Percentiles rank a stretch among this genome's conserved stretches.
These are phyloP conservation scores for Venturia asperata DNA, from an alignment of 2,329 filamentous ascomycete genomes.

Conservation along the genomic window DNA sequence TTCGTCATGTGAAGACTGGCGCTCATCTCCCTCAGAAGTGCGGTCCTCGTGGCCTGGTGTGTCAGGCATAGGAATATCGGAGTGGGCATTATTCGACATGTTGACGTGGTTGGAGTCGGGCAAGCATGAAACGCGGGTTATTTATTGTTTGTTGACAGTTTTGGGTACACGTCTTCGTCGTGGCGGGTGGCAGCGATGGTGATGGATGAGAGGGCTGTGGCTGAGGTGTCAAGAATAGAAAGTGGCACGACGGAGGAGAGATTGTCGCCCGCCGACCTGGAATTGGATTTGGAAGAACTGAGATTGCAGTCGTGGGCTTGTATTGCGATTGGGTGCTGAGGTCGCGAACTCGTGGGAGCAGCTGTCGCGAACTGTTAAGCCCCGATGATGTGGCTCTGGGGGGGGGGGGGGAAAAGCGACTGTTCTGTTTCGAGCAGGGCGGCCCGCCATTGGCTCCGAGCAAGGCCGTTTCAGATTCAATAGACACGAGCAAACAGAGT, in stretches of 20 bases:
- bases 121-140: not conserved
- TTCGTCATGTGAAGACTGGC: constrained; percentile 24
- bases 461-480: not conserved
- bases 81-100: constrained; percentile 11
- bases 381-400: not conserved
- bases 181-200: not conserved
- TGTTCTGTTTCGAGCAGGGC: too few relatives aligned
- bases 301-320: not conserved
- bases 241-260: too few relatives aligned
- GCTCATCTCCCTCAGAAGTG: constrained; percentile 1
- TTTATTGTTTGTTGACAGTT: not conserved
- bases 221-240: not conserved
- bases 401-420: too few relatives aligned
- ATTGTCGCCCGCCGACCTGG: too few relatives aligned
- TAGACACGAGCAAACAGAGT: not conserved
- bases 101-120: not conserved
- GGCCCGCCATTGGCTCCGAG: not conserved
- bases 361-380: not conserved
- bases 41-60: not conserved
- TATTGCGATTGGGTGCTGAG: not conserved
- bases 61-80: constrained; percentile 13
- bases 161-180: not conserved
- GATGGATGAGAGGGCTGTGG: not conserved
- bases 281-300: too few relatives aligned
- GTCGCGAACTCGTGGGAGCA: not conserved